Percentiles rank a stretch among this genome's conserved stretches.
phyloP scores from a whole-genome alignment of 1,284 basidiomycete genomes.

The Apiotrichum sp. region DNA sequence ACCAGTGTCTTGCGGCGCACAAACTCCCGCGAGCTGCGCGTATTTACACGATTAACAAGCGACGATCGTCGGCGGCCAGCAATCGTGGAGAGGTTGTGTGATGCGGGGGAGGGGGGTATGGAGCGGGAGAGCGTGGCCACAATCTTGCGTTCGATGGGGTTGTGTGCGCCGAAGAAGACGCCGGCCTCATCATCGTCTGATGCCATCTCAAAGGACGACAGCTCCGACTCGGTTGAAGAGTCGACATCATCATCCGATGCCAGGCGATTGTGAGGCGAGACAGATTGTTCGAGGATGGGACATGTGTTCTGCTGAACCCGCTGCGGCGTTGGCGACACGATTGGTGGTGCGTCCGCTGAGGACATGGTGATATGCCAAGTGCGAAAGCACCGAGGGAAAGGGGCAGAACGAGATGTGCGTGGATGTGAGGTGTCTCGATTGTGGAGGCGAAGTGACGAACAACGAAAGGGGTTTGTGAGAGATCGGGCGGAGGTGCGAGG shows the following conservation, averaged over 20 bases:
- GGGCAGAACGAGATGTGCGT: too few species aligned
- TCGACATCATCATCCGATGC: background rate
- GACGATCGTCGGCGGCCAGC: slow-evolving; percentile 6
- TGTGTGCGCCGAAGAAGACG: slow-evolving; percentile 33
- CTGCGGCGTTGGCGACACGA: too few species aligned
- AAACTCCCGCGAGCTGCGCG: slow-evolving; percentile 33
- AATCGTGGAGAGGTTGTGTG: background rate
- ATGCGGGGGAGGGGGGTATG: slow-evolving; percentile 5
- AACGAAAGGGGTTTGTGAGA: too few species aligned
- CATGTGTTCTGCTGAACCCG: too few species aligned
- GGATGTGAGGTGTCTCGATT: too few species aligned
- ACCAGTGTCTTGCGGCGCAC: slow-evolving; percentile 30
- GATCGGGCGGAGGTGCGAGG: too few species aligned
- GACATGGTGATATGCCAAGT: too few species aligned
- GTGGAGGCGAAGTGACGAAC: too few species aligned
- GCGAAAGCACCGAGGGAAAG: too few species aligned
- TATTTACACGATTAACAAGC: slow-evolving; percentile 13
- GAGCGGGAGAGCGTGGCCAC: slow-evolving; percentile 23
- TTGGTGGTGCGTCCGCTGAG: too few species aligned
- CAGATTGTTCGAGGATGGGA: too few species aligned
- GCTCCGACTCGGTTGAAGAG: background rate
- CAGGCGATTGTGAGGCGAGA: background rate
- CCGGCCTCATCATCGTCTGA: slow-evolving; percentile 28
- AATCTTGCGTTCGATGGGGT: slow-evolving; percentile 21
- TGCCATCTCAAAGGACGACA: slow-evolving; percentile 6